These are phyloP conservation scores for Pholiota conissans DNA, from an alignment of 768 basidiomycete species.

Conservation along the genomic window DNA sequence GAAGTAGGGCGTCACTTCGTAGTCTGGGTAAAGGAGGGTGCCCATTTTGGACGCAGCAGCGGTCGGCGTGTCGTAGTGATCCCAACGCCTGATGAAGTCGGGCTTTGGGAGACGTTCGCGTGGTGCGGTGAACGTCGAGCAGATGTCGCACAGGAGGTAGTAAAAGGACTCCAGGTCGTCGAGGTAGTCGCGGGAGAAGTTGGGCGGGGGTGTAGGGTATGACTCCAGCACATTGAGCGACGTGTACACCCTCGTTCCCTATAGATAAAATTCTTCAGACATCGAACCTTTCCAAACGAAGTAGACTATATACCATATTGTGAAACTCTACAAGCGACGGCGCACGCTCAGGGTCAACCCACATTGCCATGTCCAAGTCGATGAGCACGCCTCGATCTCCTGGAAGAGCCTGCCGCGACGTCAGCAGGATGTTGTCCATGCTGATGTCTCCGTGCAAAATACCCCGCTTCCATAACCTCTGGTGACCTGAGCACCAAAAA, in stretches of 20 bases:
- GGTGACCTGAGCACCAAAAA: slow-evolving; percentile 14
- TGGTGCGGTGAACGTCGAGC: neutral
- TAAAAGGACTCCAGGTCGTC: slow-evolving; percentile 17
- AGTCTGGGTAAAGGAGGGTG: neutral
- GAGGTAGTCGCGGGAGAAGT: slow-evolving; percentile 8
- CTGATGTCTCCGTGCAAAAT: slow-evolving; percentile 29
- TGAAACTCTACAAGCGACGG: neutral
- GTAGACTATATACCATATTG: slow-evolving; percentile 2
- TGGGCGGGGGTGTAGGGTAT: neutral
- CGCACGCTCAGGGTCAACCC: neutral
- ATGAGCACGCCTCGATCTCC: slow-evolving; percentile 4
- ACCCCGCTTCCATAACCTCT: slow-evolving; percentile 9
- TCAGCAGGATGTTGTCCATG: slow-evolving; percentile 22
- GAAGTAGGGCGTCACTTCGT: slow-evolving; percentile 2
- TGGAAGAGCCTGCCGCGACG: neutral
- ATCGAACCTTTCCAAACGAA: neutral
- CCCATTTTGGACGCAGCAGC: neutral
- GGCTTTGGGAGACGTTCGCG: neutral
- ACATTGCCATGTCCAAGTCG: slow-evolving; percentile 17
- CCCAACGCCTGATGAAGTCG: neutral
- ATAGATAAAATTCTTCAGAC: neutral
- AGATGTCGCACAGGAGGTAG: slow-evolving; percentile 11
- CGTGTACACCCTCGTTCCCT: slow-evolving; percentile 12
- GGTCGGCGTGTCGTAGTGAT: neutral
- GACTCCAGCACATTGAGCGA: slow-evolving; percentile 10